Conservation (phyloP, 2,329 filamentous ascomycete species). For the Didymella glomerata region DNA sequence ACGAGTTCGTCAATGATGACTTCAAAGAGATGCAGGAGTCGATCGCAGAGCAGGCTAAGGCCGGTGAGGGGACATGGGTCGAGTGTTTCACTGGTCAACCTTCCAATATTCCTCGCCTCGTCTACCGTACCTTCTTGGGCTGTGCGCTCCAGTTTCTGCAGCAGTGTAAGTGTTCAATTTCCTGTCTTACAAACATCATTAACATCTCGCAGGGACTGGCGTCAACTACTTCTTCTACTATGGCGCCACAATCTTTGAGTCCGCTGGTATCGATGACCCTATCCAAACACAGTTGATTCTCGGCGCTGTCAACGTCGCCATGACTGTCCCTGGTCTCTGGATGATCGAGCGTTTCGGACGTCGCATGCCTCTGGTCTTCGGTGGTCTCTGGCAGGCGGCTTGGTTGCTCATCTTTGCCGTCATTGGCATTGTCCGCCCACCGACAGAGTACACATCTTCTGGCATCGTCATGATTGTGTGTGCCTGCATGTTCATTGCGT, state of each 20-base stretch:
- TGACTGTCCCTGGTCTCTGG: constrained; percentile 72
- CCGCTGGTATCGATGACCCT: constrained; percentile 71
- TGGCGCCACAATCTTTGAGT: constrained; percentile 71
- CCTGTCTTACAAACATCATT: too few species aligned
- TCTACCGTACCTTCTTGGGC: constrained; percentile 44
- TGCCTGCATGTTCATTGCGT: constrained; percentile 77
- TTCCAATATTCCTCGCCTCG: constrained; percentile 53
- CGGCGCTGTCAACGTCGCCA: constrained; percentile 71
- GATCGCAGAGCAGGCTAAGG: constrained; percentile 40
- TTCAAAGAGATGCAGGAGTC: constrained; percentile 54
- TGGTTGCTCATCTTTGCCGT: constrained; percentile 69
- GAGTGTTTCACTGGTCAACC: constrained; percentile 47
- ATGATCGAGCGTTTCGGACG: constrained; percentile 74
- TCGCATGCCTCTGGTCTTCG: constrained; percentile 71
- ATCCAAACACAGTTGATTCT: constrained; percentile 55
- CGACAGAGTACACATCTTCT: constrained; percentile 52
- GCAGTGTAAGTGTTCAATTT: constrained; percentile 24
- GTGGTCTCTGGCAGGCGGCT: constrained; percentile 71
- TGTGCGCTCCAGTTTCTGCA: constrained; percentile 44
- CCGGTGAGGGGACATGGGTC: constrained; percentile 41
- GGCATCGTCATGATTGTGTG: constrained; percentile 76
- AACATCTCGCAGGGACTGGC: constrained; percentile 32
- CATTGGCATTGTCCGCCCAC: constrained; percentile 52
- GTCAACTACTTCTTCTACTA: constrained; percentile 63
- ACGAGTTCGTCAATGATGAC: constrained; percentile 61